phyloP scores from a whole-genome alignment of 345 rosid species.

The Salix suchowensis region DNA sequence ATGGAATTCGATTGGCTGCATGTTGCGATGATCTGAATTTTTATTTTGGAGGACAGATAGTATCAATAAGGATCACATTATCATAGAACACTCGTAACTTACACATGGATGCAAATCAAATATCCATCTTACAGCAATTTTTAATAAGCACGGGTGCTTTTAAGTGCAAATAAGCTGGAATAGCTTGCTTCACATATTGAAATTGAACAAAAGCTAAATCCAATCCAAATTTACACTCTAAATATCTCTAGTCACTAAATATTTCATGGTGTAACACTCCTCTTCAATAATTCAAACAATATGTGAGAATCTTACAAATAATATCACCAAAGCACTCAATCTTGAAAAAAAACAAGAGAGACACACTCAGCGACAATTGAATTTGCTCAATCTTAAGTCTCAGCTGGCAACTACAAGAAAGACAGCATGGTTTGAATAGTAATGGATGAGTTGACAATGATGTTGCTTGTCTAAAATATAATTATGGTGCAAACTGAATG shows the following conservation, averaged over 20 bases:
- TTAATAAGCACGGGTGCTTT: neutral
- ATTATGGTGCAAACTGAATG: no score
- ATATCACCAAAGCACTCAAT: no score
- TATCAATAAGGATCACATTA: neutral
- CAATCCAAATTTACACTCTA: neutral
- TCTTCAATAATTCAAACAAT: neutral
- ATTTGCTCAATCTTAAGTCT: no score
- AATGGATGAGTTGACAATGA: no score
- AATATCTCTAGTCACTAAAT: no score
- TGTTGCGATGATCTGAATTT: neutral
- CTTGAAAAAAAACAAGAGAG: neutral
- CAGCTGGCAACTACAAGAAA: no score
- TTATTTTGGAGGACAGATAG: neutral
- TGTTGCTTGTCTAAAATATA: no score
- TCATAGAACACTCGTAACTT: neutral
- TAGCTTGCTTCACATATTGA: neutral
- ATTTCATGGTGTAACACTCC: neutral
- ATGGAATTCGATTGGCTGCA: neutral
- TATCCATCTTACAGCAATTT: neutral
- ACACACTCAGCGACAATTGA: no score
- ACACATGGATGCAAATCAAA: neutral
- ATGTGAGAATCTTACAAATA: no score
- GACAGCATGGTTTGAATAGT: no score
- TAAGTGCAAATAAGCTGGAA: neutral
- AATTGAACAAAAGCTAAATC: neutral